phyloP scores from a whole-genome alignment of 202 grass and related monocot genomes.

The Panicum hallii region DNA sequence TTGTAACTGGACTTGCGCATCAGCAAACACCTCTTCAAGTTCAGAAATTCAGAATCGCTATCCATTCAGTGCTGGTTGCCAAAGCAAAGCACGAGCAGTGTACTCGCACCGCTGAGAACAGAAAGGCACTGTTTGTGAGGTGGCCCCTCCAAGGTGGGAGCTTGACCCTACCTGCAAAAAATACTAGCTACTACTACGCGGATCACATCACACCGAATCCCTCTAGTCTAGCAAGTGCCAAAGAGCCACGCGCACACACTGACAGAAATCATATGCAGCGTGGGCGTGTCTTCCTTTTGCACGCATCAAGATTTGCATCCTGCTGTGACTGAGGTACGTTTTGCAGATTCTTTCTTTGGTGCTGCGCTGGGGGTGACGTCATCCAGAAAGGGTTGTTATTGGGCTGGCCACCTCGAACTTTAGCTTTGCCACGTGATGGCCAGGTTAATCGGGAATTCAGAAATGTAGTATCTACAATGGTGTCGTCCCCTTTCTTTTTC shows the following conservation, averaged over 20 bases:
- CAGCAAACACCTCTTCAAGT: not conserved
- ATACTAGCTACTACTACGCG: not conserved
- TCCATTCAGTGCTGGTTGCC: conserved; percentile 39
- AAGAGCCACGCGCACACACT: conserved; percentile 19
- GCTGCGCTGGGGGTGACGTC: conserved; percentile 29
- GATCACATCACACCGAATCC: conserved; percentile 33
- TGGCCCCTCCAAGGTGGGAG: conserved; percentile 40
- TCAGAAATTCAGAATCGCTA: conserved; percentile 19
- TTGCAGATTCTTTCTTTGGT: conserved; percentile 49
- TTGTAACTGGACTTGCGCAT: not conserved
- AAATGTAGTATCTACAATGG: not conserved
- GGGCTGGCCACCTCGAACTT: conserved; percentile 33
- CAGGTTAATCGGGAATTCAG: not conserved
- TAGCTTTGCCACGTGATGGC: conserved; percentile 12
- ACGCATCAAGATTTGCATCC: not conserved
- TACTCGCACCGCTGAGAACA: not conserved
- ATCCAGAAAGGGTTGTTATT: conserved; percentile 7
- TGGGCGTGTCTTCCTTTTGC: conserved; percentile 10
- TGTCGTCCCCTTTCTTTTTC: not conserved
- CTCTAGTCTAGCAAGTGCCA: conserved; percentile 27
- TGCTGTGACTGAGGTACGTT: conserved; percentile 5
- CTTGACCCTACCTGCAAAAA: conserved; percentile 44
- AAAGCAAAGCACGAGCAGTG: conserved; percentile 22
- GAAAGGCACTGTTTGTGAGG: conserved; percentile 1
- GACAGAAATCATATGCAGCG: not conserved